A percentile compares a stretch with the other conserved stretches of the same genome.
Conservation (phyloP, 23 red algal species). For the Gracilaria domingensis region DNA sequence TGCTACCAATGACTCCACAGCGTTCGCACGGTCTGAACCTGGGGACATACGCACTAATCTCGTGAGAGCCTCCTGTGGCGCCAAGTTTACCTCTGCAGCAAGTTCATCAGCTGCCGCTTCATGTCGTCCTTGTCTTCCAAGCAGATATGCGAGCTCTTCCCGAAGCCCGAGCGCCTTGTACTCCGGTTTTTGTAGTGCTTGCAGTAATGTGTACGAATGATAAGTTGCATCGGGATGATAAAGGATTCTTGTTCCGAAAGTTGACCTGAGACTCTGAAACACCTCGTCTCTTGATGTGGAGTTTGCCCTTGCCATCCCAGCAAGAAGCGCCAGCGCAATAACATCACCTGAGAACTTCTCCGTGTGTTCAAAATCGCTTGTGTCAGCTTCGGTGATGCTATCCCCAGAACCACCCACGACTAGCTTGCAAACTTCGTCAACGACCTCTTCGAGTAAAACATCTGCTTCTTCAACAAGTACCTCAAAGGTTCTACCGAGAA, state of each 20-base stretch:
- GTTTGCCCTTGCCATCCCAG: conserved; percentile 57
- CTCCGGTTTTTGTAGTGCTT: conserved; percentile 56
- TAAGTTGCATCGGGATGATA: conserved; percentile 38
- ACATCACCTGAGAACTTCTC: conserved; percentile 52
- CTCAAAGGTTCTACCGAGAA: conserved; percentile 38
- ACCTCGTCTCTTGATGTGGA: conserved; percentile 21
- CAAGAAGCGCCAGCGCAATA: conserved; percentile 49
- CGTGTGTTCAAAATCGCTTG: conserved; percentile 39
- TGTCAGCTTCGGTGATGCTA: conserved; percentile 31
- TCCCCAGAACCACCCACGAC: conserved; percentile 10
- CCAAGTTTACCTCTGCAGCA: conserved; percentile 58
- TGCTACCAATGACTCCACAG: conserved; percentile 47
- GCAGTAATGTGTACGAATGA: conserved; percentile 62
- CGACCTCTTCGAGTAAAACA: conserved; percentile 27
- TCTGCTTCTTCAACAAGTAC: conserved; percentile 65
- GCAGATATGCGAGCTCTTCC: conserved; percentile 62
- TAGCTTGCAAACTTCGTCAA: conserved; percentile 21
- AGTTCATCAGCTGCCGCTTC: conserved; percentile 71
- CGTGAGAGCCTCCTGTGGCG: conserved; percentile 43
- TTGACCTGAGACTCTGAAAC: conserved; percentile 33
- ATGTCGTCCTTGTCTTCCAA: conserved; percentile 66
- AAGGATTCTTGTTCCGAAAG: conserved; percentile 45
- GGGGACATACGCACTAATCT: conserved; percentile 60
- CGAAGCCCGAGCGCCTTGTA: conserved; percentile 55
- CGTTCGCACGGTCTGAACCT: conserved; percentile 16